A percentile compares a stretch with the other conserved stretches of the same genome.
phyloP scores from a whole-genome alignment of 2,329 filamentous ascomycete species.

The Didymella segeticola region DNA sequence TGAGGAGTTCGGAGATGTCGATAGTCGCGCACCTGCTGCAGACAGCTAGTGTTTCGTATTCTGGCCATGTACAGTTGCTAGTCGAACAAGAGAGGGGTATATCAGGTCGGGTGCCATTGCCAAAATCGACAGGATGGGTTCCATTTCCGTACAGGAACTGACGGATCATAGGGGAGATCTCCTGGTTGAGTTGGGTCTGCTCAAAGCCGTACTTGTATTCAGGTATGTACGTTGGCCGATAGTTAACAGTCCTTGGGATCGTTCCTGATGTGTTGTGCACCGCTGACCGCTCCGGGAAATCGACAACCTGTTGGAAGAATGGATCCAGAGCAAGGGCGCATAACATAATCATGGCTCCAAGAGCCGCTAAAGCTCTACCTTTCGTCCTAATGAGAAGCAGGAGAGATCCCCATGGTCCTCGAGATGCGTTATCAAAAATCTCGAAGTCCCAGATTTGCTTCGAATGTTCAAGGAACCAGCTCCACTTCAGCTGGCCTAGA shows the following conservation, averaged over 20 bases:
- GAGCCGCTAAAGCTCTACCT: constrained; percentile 26
- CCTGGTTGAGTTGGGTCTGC: neutral
- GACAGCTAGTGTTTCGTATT: constrained; percentile 32
- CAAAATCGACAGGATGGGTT: constrained; percentile 24
- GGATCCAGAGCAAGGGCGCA: constrained; percentile 33
- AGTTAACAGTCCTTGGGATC: constrained; percentile 19
- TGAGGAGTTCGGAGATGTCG: constrained; percentile 16
- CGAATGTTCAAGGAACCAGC: constrained; percentile 37
- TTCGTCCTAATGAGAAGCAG: constrained; percentile 28
- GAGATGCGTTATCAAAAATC: constrained; percentile 43
- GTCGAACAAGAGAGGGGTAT: constrained; percentile 38
- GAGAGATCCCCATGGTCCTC: constrained; percentile 37
- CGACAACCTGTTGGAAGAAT: constrained; percentile 43
- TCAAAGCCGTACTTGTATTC: neutral
- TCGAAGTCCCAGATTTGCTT: constrained; percentile 47
- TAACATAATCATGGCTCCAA: constrained; percentile 35
- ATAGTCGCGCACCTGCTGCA: constrained; percentile 34
- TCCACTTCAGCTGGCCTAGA: constrained; percentile 47
- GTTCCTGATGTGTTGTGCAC: constrained; percentile 16
- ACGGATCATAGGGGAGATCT: neutral
- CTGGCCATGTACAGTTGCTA: constrained; percentile 40
- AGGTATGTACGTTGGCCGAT: neutral
- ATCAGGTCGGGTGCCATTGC: constrained; percentile 33
- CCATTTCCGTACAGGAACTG: constrained; percentile 28
- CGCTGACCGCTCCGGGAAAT: constrained; percentile 31